Base-by-base conservation (phyloP, 345 rosid genomes). In the Viola odorata region DNA sequence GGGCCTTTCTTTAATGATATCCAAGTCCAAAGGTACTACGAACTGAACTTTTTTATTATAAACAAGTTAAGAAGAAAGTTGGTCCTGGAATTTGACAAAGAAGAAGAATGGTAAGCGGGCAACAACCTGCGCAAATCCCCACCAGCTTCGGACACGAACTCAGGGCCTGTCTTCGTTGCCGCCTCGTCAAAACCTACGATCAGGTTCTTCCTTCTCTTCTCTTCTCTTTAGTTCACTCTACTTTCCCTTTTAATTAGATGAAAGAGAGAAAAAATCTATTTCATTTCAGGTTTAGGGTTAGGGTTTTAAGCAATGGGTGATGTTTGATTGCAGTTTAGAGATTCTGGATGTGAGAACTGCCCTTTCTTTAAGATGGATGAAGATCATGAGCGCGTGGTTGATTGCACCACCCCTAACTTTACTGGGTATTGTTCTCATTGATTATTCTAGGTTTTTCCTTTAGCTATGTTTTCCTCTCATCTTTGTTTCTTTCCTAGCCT, bases 141-240 rank as follows among this genome's bases (percentile, higher is more conserved):
- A 90, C 92, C n/a, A 90, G 96, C 77, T 87, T 85, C 41, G 97
- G 97, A 16, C 95, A 87, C 45, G 91, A 85, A 64, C 86, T 90
- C 10, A 82, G 97, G 69, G 92, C 96, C 61, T 85, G 96, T 72
- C 87, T 90, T 55, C 92, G 91, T 47, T 84, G 92, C 61, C 96
- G 91, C 9, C 97, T 90, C 49, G 87, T 89, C 70, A 89, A 89
- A 71, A 89, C 96, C 69, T 87, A 85, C 64, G 94, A 89, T 64
- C 94, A 89, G 94, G 91, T 85, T 16, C 0, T 7, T 16, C 17
- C 7, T 7, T 14, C 40, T 7, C 32, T 6, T 4, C 13, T 62
- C 37, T 2, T 50, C 45, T 12, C 10, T 51, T 23, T 56, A 54
- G 5, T 5, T 41, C 5, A 23, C 49, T n/a, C 9, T 39, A 47